These are phyloP conservation scores for Salinomyces thailandicus DNA, from an alignment of 2,329 filamentous ascomycete species.

Conservation along the genomic window DNA sequence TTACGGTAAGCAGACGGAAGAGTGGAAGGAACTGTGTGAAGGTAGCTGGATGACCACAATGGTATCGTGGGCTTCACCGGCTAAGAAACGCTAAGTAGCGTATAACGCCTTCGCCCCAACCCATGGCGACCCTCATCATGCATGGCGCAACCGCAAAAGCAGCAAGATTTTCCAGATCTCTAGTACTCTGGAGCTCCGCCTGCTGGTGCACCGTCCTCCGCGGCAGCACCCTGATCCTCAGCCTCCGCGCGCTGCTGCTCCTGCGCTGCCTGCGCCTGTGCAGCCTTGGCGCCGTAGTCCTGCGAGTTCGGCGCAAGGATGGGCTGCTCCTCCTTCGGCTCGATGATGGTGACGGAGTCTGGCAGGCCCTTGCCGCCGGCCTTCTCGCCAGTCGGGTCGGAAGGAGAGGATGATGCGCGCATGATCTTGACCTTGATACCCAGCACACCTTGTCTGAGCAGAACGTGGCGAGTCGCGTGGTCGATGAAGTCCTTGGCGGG, in stretches of 20 bases:
- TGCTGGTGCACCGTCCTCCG: conserved; percentile 3
- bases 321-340: conserved; percentile 98
- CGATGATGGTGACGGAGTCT: conserved; percentile 98
- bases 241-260: conserved; percentile 20
- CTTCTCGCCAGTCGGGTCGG: conserved; percentile 95
- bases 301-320: conserved; percentile 92
- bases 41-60: no score
- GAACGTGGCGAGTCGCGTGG: conserved; percentile 94
- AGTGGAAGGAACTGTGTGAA: no score
- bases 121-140: not conserved
- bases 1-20: no score
- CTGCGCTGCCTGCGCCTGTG: conserved; percentile 52
- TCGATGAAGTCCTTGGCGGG: conserved; percentile 99
- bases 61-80: not conserved
- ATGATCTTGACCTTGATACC: conserved; percentile 99
- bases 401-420: conserved; percentile 61
- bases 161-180: not conserved
- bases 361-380: conserved; percentile 95
- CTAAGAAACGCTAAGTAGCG: not conserved
- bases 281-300: conserved; percentile 94
- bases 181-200: conserved; percentile 6
- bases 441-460: conserved; percentile 98
- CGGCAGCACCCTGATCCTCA: conserved; percentile 11
- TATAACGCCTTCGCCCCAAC: not conserved
- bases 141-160: not conserved